phyloP scores from a whole-genome alignment of 768 basidiomycete genomes.

The Chalciporus chontae region DNA sequence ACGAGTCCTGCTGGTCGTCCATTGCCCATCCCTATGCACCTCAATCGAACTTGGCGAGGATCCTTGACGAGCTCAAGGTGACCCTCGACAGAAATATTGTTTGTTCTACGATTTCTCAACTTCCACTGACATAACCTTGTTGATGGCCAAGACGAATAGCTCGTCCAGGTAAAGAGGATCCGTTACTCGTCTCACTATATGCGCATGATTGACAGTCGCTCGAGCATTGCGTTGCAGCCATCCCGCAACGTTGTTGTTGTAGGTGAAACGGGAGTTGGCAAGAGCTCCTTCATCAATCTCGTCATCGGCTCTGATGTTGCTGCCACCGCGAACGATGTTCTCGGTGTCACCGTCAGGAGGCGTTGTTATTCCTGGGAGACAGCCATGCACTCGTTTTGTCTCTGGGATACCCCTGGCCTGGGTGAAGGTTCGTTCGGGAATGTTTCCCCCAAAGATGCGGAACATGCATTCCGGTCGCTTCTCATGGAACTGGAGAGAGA shows the following conservation, averaged over 20 bases:
- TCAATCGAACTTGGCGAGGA: neutral
- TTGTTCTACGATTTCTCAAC: neutral
- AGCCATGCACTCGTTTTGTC: conserved; percentile 13
- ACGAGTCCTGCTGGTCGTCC: neutral
- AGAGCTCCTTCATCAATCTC: conserved; percentile 27
- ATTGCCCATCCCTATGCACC: neutral
- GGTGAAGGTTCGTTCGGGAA: conserved; percentile 21
- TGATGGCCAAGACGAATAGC: conserved; percentile 9
- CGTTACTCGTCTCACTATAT: neutral
- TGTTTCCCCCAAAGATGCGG: conserved; percentile 20
- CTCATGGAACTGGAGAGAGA: conserved; percentile 18
- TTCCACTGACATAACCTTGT: neutral
- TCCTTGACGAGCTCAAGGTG: neutral
- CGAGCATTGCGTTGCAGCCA: conserved; percentile 2
- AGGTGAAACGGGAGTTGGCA: conserved; percentile 25
- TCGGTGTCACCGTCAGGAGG: conserved; percentile 19
- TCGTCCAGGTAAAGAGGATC: conserved; percentile 3
- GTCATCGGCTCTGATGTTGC: conserved; percentile 14
- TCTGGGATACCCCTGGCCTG: conserved; percentile 26
- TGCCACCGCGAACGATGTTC: conserved; percentile 18
- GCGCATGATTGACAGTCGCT: neutral
- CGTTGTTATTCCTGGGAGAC: conserved; percentile 15
- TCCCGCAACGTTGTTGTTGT: conserved; percentile 21
- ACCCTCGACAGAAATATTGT: no score
- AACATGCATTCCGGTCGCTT: conserved; percentile 17